These are phyloP conservation scores for Ophiostoma novo-ulmi DNA, from an alignment of 2,329 filamentous ascomycete species.

Conservation along the genomic window DNA sequence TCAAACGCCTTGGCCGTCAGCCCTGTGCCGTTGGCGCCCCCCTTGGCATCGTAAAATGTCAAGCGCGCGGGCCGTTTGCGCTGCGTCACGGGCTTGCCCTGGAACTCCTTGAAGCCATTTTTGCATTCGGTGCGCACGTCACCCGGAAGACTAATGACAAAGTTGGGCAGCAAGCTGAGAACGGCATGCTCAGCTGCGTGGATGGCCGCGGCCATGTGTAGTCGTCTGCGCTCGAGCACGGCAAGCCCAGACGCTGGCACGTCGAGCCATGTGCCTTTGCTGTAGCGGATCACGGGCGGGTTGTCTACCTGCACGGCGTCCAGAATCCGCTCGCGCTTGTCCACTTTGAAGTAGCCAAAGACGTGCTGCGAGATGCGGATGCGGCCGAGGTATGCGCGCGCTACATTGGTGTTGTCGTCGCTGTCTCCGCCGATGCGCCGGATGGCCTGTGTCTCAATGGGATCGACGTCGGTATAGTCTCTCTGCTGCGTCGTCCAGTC, in stretches of 20 bases:
- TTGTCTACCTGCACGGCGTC: slow-evolving; percentile 93
- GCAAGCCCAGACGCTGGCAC: slow-evolving; percentile 74
- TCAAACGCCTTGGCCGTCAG: slow-evolving; percentile 93
- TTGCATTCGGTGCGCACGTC: slow-evolving; percentile 96
- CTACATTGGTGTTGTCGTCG: slow-evolving; percentile 39
- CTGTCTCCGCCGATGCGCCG: slow-evolving; percentile 45
- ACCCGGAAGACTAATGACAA: slow-evolving; percentile 81
- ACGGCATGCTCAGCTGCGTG: slow-evolving; percentile 93
- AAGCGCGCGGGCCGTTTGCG: slow-evolving; percentile 82
- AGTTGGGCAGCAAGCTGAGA: slow-evolving; percentile 80
- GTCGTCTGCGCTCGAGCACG: slow-evolving; percentile 64
- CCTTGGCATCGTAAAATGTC: slow-evolving; percentile 94
- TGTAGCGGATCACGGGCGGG: slow-evolving; percentile 76
- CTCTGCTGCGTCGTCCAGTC: slow-evolving; percentile 93
- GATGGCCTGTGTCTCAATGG: slow-evolving; percentile 72
- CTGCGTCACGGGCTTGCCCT: slow-evolving; percentile 41
- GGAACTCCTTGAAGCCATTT: slow-evolving; percentile 79
- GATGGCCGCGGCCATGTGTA: slow-evolving; percentile 84
- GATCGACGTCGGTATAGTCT: slow-evolving; percentile 91
- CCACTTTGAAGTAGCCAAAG: slow-evolving; percentile 97
- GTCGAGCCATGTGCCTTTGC: slow-evolving; percentile 94
- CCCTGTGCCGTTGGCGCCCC: slow-evolving; percentile 74
- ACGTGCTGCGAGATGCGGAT: slow-evolving; percentile 85
- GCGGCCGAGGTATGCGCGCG: slow-evolving; percentile 74
- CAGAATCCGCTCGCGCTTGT: slow-evolving; percentile 75